phyloP scores from a whole-genome alignment of 2,329 filamentous ascomycete genomes.

The Cordyceps pruinosa region DNA sequence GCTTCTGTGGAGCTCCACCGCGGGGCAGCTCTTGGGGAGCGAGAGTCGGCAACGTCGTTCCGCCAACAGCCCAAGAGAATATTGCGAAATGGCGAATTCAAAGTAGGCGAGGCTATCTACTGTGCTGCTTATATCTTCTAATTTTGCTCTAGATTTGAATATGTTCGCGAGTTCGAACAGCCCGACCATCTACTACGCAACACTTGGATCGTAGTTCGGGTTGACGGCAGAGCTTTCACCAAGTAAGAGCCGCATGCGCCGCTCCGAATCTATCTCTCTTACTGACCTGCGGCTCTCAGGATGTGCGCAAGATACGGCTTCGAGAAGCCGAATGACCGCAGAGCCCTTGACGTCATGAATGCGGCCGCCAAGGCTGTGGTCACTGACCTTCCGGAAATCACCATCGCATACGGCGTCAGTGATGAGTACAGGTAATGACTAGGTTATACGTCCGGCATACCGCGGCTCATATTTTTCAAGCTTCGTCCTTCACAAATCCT shows the following conservation, averaged over 20 bases:
- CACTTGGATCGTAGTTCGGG: conserved; percentile 90
- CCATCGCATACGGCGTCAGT: conserved; percentile 85
- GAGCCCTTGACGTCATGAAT: conserved; percentile 92
- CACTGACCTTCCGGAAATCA: conserved; percentile 74
- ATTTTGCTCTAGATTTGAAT: conserved; percentile 65
- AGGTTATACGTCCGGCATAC: no score
- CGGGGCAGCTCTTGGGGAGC: conserved; percentile 8
- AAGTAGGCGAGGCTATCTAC: conserved; percentile 33
- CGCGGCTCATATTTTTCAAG: conserved; percentile 34
- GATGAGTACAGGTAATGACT: conserved; percentile 75
- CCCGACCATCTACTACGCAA: conserved; percentile 74
- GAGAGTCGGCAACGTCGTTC: background rate
- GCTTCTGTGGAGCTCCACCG: conserved; percentile 10
- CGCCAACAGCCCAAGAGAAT: conserved; percentile 2
- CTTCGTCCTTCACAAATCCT: conserved; percentile 82
- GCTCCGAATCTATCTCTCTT: background rate
- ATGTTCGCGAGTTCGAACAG: conserved; percentile 86
- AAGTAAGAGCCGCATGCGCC: conserved; percentile 51
- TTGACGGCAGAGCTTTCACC: conserved; percentile 91
- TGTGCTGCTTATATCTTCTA: background rate
- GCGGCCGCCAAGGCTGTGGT: conserved; percentile 79
- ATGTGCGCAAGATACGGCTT: conserved; percentile 80
- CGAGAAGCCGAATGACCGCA: conserved; percentile 83
- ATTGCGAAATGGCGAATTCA: conserved; percentile 42
- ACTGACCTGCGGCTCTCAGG: conserved; percentile 34